Percentiles rank a stretch among this genome's conserved stretches.
These are phyloP conservation scores for Fusarium sp. DNA, from an alignment of 2,329 filamentous ascomycete genomes.

Conservation along the genomic window DNA sequence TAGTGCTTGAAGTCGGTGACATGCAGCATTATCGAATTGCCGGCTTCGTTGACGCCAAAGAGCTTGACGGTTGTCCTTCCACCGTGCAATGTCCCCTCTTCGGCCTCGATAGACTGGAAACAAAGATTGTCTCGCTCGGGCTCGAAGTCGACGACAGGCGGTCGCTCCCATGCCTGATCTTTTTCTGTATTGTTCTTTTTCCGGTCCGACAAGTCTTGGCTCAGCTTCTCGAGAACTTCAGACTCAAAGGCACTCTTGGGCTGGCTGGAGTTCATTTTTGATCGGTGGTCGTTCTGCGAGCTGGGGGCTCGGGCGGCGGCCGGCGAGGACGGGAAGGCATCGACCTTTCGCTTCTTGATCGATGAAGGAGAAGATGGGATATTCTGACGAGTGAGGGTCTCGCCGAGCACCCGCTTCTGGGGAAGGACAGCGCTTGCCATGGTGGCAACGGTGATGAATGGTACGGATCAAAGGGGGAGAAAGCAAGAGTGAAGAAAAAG, in stretches of 20 bases:
- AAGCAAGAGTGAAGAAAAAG: constrained; percentile 5
- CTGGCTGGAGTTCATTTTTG: constrained; percentile 77
- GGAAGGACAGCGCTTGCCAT: constrained; percentile 68
- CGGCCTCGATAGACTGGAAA: constrained; percentile 96
- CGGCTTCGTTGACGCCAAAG: constrained; percentile 86
- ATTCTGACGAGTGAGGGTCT: constrained; percentile 74
- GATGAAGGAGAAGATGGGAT: constrained; percentile 67
- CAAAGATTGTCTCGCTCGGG: constrained; percentile 76
- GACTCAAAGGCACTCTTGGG: constrained; percentile 93
- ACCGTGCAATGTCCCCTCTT: constrained; percentile 86
- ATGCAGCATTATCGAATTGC: constrained; percentile 93
- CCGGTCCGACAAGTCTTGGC: constrained; percentile 88
- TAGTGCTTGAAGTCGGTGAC: constrained; percentile 98
- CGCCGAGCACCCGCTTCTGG: constrained; percentile 79
- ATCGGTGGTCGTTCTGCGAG: constrained; percentile 71
- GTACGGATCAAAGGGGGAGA: constrained; percentile 13
- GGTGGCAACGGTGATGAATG: constrained; percentile 32
- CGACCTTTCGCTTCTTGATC: constrained; percentile 87
- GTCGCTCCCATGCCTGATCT: constrained; percentile 89
- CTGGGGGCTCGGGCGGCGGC: constrained; percentile 69
- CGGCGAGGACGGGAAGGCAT: constrained; percentile 67
- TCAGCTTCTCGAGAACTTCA: constrained; percentile 94
- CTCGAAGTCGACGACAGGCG: constrained; percentile 63
- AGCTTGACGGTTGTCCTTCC: constrained; percentile 85
- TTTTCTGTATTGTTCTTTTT: constrained; percentile 91